Evolutionary conservation across 768 basidiomycete species (phyloP).

Genomic region (Boletus tylopilopsis): DNA sequence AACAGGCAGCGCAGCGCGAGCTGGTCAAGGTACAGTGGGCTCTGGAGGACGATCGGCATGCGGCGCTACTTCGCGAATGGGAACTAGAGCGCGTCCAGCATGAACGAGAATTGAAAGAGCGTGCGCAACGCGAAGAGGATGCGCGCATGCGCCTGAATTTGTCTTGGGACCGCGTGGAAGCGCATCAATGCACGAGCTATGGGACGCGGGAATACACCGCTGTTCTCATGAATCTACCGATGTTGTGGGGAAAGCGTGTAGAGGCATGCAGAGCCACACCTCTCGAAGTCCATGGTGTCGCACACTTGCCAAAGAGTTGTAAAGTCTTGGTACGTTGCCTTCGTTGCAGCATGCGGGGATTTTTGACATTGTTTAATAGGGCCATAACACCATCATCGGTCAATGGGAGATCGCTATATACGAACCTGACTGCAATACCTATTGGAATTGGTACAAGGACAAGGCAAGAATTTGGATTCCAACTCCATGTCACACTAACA

Average conservation of each 20-base stretch:
- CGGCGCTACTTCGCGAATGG: conserved; percentile 13
- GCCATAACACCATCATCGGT: conserved; percentile 18
- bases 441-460: conserved; percentile 27
- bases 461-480: conserved; percentile 20
- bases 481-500: background rate
- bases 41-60: conserved; percentile 16
- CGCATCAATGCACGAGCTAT: conserved; percentile 26
- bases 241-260: conserved; percentile 15
- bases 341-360: background rate
- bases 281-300: conserved; percentile 23
- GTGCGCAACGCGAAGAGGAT: conserved; percentile 14
- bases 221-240: conserved; percentile 26
- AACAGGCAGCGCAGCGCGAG: conserved; percentile 6
- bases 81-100: conserved; percentile 16
- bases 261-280: conserved; percentile 24
- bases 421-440: conserved; percentile 26
- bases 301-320: conserved; percentile 16
- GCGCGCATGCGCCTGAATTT: conserved; percentile 21
- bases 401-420: conserved; percentile 25
- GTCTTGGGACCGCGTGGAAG: conserved; percentile 18
- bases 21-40: conserved; percentile 15
- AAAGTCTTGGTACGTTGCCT: conserved; percentile 18
- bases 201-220: conserved; percentile 31
- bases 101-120: conserved; percentile 13
- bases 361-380: conserved; percentile 8